These are phyloP conservation scores for Glycine latifolia DNA, from an alignment of 306 rosid genomes.

Conservation along the genomic window DNA sequence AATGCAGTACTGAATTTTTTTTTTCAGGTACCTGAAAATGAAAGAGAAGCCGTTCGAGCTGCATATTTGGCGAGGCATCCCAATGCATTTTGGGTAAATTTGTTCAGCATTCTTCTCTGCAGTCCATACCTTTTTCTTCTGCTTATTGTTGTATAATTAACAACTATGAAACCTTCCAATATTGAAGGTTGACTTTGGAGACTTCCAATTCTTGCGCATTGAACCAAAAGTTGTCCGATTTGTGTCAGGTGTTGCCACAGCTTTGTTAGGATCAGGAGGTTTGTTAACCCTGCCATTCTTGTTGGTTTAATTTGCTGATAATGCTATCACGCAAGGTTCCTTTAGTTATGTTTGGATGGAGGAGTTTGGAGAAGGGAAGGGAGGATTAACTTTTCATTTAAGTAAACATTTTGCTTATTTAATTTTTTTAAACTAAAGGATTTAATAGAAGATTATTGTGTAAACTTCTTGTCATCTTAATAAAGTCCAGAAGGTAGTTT, in stretches of 20 bases:
- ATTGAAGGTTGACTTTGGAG: conserved; percentile 98
- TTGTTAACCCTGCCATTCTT: conserved; percentile 49
- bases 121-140: conserved; percentile 18
- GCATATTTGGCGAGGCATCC: conserved; percentile 91
- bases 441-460: not conserved
- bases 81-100: conserved; percentile 90
- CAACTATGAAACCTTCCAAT: conserved; percentile 30
- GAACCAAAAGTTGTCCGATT: conserved; percentile 77
- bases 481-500: not conserved
- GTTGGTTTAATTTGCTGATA: conserved; percentile 33
- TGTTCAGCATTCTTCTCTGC: conserved; percentile 43
- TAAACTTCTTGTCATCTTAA: not conserved
- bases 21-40: conserved; percentile 77
- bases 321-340: conserved; percentile 12
- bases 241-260: conserved; percentile 95
- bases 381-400: not conserved
- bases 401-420: not conserved
- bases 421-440: not conserved
- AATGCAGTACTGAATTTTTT: conserved; percentile 30
- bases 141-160: conserved; percentile 33
- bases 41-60: conserved; percentile 67
- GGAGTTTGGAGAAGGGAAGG: not conserved
- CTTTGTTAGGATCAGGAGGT: conserved; percentile 97
- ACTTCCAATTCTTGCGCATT: conserved; percentile 85
- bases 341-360: conserved; percentile 17